Evolutionary conservation across 805 yeast genomes (phyloP), one percentile per base, ranked within the genome.

Genomic region (Cyberlindnera xylosilytica): DNA sequence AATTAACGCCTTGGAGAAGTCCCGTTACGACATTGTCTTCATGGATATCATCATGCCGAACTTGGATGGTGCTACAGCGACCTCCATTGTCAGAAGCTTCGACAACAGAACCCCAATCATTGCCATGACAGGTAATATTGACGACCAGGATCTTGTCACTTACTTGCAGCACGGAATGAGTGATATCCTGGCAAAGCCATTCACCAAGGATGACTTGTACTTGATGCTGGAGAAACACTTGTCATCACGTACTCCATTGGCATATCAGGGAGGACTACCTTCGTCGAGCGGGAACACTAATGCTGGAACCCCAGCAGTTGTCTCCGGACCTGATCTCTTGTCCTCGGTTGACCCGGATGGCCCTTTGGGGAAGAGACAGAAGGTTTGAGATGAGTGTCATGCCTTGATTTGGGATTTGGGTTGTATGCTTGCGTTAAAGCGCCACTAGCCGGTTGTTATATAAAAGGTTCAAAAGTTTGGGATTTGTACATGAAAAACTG

Each of bases 1-100:
- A 3, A 88, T 93, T 34, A 75, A 80, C 26, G 83, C 81, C 0
- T 76, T 85, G 23, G 90, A 83, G 57, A 77, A 78, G 38, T 76
- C 78, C 27, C 76, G 81, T 52, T 86, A 81, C 56, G 95, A 84
- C 62, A 66, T 86, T 45, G 91, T 86, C 1, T 62, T 86, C 34
- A 86, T 86, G 95, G 95, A 86, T 64, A 86, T 86, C 39, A 91
- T 86, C 18, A 86, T 86, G 93, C 95, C 95, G 11, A 85, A 83
- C 59, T 63, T 86, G 53, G 88, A 87, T 67, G 88, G 97, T 56
- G 89, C 90, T 17, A 82, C 95, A 2, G 97, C 97, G 1, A 85
- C 97, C 1, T 83, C 91, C 31, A 79, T 91, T 34, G 88, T 93
- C 36, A 73, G 98, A 52, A 79, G 83, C 16, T 87, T 87, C 59